Conservation (phyloP, 768 basidiomycete genomes). For the Crassisporium funariophilum region DNA sequence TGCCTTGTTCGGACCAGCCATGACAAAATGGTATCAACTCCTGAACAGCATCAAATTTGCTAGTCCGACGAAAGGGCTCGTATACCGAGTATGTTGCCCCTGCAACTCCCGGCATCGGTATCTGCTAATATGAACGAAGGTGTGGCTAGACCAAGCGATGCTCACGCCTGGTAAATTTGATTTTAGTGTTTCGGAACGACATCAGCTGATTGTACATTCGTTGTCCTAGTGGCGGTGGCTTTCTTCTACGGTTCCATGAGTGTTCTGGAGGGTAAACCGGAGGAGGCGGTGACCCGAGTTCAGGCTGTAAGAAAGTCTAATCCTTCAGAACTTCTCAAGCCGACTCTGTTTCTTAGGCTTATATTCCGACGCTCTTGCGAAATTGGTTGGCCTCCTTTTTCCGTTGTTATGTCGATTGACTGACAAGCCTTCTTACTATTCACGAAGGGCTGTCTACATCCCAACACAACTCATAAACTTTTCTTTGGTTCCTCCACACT, state of each 20-base stretch:
- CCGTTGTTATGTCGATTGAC: background rate
- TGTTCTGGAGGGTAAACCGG: conserved; percentile 71
- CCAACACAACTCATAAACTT: conserved; percentile 85
- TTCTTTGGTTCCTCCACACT: conserved; percentile 70
- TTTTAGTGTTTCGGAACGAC: background rate
- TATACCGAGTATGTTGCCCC: conserved; percentile 56
- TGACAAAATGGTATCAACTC: conserved; percentile 82
- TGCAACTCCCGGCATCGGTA: background rate
- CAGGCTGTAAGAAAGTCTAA: conserved; percentile 37
- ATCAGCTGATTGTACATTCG: background rate
- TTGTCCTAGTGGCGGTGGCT: conserved; percentile 40
- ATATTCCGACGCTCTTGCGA: conserved; percentile 70
- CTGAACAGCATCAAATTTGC: conserved; percentile 73
- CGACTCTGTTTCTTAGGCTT: conserved; percentile 45
- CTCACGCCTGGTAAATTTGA: conserved; percentile 63
- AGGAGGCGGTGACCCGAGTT: conserved; percentile 49
- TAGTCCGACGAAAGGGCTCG: conserved; percentile 55
- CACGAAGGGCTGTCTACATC: conserved; percentile 66
- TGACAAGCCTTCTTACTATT: background rate
- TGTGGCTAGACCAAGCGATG: conserved; percentile 80
- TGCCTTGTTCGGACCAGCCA: conserved; percentile 74
- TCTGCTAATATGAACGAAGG: conserved; percentile 44
- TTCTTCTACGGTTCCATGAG: conserved; percentile 76
- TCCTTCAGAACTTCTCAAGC: background rate
- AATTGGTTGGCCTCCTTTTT: conserved; percentile 58